Percentiles rank a stretch among this genome's conserved stretches.
phyloP scores from a whole-genome alignment of 2,329 filamentous ascomycete species.

The Periglandula ipomoeae region DNA sequence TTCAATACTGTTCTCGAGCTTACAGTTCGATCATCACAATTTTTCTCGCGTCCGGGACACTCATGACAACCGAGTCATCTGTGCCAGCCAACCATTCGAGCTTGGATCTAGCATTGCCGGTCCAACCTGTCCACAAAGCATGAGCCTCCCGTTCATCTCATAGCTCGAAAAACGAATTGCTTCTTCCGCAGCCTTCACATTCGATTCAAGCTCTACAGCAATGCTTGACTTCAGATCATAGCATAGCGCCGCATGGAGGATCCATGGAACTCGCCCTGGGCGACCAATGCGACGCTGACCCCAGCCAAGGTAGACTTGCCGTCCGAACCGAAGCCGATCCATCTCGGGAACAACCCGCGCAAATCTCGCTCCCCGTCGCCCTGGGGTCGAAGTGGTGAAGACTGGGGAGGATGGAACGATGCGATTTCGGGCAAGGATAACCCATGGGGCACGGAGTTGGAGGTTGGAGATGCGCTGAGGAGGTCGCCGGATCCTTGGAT shows the following conservation, averaged over 20 bases:
- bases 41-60: too few relatives aligned
- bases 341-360: slow-evolving; percentile 18
- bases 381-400: slow-evolving; percentile 16
- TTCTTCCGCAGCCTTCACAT: neutral
- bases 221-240: neutral
- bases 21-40: too few relatives aligned
- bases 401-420: slow-evolving; percentile 30
- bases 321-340: slow-evolving; percentile 22
- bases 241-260: slow-evolving; percentile 42
- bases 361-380: slow-evolving; percentile 16
- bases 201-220: neutral
- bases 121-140: too few relatives aligned
- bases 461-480: slow-evolving; percentile 21
- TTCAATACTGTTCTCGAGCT: too few relatives aligned
- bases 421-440: slow-evolving; percentile 10
- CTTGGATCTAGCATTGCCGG: too few relatives aligned
- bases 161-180: neutral
- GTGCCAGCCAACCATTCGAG: too few relatives aligned
- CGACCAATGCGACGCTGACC: slow-evolving; percentile 26
- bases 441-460: slow-evolving; percentile 12
- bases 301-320: slow-evolving; percentile 28
- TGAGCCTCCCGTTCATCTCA: too few relatives aligned
- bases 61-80: neutral
- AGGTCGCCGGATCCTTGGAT: slow-evolving; percentile 21
- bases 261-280: slow-evolving; percentile 56